Conservation (phyloP, 345 rosid species). For the Garcia nutans region DNA sequence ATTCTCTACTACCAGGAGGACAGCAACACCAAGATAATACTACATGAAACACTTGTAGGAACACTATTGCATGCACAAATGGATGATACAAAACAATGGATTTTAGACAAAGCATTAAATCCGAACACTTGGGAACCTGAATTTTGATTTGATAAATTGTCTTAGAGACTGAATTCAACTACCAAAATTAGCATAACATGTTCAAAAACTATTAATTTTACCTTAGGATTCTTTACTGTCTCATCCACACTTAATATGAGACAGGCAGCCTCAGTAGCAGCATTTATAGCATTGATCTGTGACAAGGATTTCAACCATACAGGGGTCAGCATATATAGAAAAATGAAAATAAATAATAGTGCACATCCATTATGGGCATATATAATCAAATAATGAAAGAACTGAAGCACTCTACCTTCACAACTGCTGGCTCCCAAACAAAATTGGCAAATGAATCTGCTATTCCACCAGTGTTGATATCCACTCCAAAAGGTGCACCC, state of each 20-base stretch:
- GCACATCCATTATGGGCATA: not conserved
- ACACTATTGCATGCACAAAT: not conserved
- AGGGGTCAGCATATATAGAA: not conserved
- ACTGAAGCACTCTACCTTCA: conserved; percentile 48
- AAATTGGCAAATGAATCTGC: conserved; percentile 96
- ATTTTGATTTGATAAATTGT: not conserved
- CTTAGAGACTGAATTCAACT: not conserved
- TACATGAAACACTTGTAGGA: not conserved
- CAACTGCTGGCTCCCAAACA: conserved; percentile 99
- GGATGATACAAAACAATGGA: not conserved
- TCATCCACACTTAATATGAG: conserved; percentile 94
- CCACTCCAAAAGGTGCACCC: conserved; percentile 93
- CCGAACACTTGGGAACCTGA: not conserved
- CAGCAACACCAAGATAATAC: too few species aligned
- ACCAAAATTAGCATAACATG: not conserved
- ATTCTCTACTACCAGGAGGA: too few species aligned
- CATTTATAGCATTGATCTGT: conserved; percentile 96
- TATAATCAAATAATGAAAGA: conserved; percentile 1
- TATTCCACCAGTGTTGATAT: conserved; percentile 91
- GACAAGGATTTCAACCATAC: conserved; percentile 9
- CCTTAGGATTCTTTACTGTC: conserved; percentile 99
- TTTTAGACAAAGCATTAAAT: not conserved
- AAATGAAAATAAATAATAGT: not conserved
- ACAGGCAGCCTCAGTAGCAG: conserved; percentile 99
- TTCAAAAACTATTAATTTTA: conserved; percentile 19